Conservation (phyloP, 768 basidiomycete genomes). For the Hypholoma sublateritium region DNA sequence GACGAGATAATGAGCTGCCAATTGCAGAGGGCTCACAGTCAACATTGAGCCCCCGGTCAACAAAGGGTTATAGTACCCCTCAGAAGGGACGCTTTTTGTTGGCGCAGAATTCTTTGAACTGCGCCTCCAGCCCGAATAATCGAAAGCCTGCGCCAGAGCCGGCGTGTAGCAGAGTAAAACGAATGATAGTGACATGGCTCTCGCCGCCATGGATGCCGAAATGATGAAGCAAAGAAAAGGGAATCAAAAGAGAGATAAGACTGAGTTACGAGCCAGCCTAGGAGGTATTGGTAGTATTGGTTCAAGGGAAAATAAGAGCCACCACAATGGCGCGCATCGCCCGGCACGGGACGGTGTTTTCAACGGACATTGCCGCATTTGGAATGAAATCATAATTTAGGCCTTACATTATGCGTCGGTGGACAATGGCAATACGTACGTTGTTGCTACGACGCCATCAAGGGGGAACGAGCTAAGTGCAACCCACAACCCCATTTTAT, state of each 20-base stretch:
- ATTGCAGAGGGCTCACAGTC: slow-evolving; percentile 49
- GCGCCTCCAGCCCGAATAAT: slow-evolving; percentile 15
- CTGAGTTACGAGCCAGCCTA: not conserved
- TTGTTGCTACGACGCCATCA: no score
- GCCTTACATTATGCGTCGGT: no score
- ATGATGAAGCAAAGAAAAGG: not conserved
- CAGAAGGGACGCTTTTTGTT: slow-evolving; percentile 40
- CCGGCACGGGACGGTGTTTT: not conserved
- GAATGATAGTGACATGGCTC: slow-evolving; percentile 18
- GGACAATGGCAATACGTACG: no score
- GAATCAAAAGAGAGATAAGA: not conserved
- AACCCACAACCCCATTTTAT: no score
- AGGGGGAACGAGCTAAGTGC: no score
- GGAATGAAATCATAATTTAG: not conserved
- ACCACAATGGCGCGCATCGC: not conserved
- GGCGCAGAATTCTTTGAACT: slow-evolving; percentile 8
- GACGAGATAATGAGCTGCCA: not conserved
- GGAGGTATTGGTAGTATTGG: slow-evolving; percentile 2
- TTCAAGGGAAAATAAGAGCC: not conserved
- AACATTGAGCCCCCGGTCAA: slow-evolving; percentile 65
- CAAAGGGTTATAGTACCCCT: slow-evolving; percentile 62
- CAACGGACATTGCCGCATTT: not conserved
- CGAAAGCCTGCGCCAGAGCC: slow-evolving; percentile 13
- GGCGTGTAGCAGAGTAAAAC: slow-evolving; percentile 19
- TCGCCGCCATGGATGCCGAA: slow-evolving; percentile 14